These are phyloP conservation scores for Leccinum obscurum DNA, from an alignment of 768 basidiomycete species.

Conservation along the genomic window DNA sequence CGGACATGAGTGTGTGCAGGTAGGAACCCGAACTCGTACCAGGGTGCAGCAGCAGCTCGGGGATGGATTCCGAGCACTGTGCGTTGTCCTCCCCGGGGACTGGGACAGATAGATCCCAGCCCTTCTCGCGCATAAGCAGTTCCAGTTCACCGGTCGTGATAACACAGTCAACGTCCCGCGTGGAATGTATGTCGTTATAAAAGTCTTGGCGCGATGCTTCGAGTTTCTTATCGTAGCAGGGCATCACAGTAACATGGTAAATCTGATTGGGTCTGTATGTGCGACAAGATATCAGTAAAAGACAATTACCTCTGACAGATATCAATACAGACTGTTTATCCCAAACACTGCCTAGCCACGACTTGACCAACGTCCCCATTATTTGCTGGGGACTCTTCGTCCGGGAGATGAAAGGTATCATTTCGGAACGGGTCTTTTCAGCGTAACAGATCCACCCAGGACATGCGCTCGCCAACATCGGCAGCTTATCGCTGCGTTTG, in stretches of 20 bases:
- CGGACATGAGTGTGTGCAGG: constrained; percentile 73
- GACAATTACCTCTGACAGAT: background rate
- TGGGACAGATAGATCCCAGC: constrained; percentile 68
- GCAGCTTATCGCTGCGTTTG: constrained; percentile 48
- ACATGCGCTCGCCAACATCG: constrained; percentile 95
- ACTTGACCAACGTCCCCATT: constrained; percentile 92
- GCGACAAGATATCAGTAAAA: constrained; percentile 6
- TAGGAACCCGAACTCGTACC: constrained; percentile 95
- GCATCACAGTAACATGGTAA: constrained; percentile 98
- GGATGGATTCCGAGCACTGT: constrained; percentile 39
- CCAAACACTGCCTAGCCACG: constrained; percentile 74
- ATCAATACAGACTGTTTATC: constrained; percentile 58
- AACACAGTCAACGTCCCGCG: constrained; percentile 95
- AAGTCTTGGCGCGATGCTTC: constrained; percentile 97
- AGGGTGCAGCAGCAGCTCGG: constrained; percentile 73
- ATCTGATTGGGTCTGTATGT: constrained; percentile 72
- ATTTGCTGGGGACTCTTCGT: constrained; percentile 94
- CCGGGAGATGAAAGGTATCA: constrained; percentile 85
- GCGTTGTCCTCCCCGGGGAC: constrained; percentile 50
- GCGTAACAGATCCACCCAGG: constrained; percentile 99
- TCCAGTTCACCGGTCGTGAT: constrained; percentile 96
- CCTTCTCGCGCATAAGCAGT: constrained; percentile 76
- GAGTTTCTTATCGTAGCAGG: constrained; percentile 99
- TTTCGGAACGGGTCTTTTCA: constrained; percentile 93
- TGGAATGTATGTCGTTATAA: constrained; percentile 75